Evolutionary conservation across 2,329 filamentous ascomycete species (phyloP).

Genomic region (Penicillium glabrum): DNA sequence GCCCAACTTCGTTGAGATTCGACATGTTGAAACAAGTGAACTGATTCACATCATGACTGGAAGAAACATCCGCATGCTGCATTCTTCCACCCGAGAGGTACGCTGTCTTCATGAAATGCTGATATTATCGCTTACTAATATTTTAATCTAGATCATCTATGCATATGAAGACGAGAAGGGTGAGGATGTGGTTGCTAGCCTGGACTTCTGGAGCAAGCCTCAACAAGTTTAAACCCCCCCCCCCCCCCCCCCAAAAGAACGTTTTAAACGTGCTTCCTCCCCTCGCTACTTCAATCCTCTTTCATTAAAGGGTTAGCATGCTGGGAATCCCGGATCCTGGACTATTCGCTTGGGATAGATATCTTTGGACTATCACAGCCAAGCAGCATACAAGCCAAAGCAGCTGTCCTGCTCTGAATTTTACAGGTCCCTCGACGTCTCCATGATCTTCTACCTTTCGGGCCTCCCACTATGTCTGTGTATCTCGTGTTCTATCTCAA

Average conservation of each 20-base stretch:
- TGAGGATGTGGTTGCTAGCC: slow-evolving; percentile 87
- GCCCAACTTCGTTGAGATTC: slow-evolving; percentile 93
- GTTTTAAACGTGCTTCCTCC: neutral
- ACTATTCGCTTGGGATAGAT: neutral
- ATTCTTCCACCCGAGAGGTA: slow-evolving; percentile 96
- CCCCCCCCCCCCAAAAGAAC: no score
- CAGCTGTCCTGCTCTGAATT: neutral
- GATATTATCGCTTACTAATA: slow-evolving; percentile 22
- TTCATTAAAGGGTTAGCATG: neutral
- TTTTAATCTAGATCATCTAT: slow-evolving; percentile 74
- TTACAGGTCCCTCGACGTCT: neutral
- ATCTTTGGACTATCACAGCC: neutral
- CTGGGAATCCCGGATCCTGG: neutral
- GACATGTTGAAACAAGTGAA: slow-evolving; percentile 90
- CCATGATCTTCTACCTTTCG: neutral
- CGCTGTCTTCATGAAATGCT: slow-evolving; percentile 29
- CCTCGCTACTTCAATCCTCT: neutral
- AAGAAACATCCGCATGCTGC: slow-evolving; percentile 95
- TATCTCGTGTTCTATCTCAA: neutral
- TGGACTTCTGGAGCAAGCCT: slow-evolving; percentile 88
- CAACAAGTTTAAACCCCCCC: slow-evolving; percentile 19
- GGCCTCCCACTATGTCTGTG: neutral
- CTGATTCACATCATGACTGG: slow-evolving; percentile 92
- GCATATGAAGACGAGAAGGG: slow-evolving; percentile 95
- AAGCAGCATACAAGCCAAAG: neutral